A percentile compares a stretch with the other conserved stretches of the same genome.
Conservation (phyloP, 768 basidiomycete species). For the Suillus bovinus region DNA sequence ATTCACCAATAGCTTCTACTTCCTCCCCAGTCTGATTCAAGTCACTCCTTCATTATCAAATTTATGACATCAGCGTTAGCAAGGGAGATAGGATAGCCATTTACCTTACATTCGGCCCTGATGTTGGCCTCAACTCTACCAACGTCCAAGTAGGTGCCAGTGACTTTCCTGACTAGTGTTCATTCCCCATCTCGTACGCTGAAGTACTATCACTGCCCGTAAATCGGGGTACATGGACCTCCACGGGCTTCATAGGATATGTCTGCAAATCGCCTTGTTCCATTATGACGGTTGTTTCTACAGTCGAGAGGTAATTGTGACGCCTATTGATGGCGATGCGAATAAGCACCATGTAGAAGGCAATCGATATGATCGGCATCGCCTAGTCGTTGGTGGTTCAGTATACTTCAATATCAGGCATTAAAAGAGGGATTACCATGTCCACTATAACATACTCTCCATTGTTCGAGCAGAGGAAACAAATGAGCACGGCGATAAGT, state of each 20-base stretch:
- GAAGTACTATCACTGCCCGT: background rate
- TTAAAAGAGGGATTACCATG: background rate
- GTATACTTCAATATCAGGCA: background rate
- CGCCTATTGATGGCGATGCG: background rate
- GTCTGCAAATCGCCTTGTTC: background rate
- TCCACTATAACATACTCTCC: slow-evolving; percentile 9
- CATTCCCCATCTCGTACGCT: background rate
- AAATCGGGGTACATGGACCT: slow-evolving; percentile 3
- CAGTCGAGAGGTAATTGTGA: background rate
- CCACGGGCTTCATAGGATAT: background rate
- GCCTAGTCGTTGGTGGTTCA: background rate
- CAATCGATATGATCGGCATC: background rate
- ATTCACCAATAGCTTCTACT: background rate
- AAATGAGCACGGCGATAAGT: slow-evolving; percentile 1
- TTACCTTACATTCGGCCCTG: background rate
- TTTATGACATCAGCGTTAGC: too few relatives aligned
- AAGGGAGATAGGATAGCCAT: background rate
- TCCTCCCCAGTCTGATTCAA: background rate
- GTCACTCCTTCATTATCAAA: too few relatives aligned
- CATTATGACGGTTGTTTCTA: too few relatives aligned
- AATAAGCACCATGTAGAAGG: background rate
- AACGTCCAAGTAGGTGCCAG: background rate
- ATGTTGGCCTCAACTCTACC: background rate
- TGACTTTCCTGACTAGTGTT: background rate
- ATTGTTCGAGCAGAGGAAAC: background rate